phyloP scores from a whole-genome alignment of 345 rosid genomes.

The Streptanthus diversifolius region DNA sequence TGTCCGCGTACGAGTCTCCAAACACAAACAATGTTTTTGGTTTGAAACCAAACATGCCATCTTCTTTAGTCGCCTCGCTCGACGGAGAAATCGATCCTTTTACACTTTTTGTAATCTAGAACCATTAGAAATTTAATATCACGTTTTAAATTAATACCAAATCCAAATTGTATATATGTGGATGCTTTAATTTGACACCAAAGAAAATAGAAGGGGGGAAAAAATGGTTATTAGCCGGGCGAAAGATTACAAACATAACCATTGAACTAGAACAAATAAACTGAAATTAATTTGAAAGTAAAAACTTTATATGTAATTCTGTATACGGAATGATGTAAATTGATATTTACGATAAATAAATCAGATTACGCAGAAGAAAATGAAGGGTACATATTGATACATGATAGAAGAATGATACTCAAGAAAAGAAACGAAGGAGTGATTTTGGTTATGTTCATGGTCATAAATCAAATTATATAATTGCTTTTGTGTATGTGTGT shows the following conservation, averaged over 20 bases:
- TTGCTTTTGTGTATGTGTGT: not conserved
- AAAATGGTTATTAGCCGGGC: not conserved
- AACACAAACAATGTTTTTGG: conserved; percentile 56
- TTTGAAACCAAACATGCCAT: conserved; percentile 19
- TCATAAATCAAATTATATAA: not conserved
- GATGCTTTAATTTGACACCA: not conserved
- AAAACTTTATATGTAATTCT: not conserved
- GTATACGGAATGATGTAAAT: not conserved
- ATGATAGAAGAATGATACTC: conserved; percentile 1
- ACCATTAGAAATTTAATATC: not conserved
- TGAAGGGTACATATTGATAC: not conserved
- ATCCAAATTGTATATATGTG: not conserved
- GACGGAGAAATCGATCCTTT: conserved; percentile 12
- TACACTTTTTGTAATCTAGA: conserved; percentile 9
- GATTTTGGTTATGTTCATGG: conserved; percentile 4
- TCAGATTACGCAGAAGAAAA: not conserved
- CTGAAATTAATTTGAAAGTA: not conserved
- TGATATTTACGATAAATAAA: not conserved
- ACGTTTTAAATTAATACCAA: not conserved
- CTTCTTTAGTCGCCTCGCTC: not conserved
- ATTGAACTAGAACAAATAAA: not conserved
- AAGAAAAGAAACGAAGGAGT: not conserved
- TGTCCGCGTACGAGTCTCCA: conserved; percentile 80
- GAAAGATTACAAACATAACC: not conserved
- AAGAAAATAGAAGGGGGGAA: not conserved